Percentiles rank a stretch among this genome's conserved stretches.
Conservation (phyloP, 192 early-diverging fungal genomes). For the Rhizophagus sp. region DNA sequence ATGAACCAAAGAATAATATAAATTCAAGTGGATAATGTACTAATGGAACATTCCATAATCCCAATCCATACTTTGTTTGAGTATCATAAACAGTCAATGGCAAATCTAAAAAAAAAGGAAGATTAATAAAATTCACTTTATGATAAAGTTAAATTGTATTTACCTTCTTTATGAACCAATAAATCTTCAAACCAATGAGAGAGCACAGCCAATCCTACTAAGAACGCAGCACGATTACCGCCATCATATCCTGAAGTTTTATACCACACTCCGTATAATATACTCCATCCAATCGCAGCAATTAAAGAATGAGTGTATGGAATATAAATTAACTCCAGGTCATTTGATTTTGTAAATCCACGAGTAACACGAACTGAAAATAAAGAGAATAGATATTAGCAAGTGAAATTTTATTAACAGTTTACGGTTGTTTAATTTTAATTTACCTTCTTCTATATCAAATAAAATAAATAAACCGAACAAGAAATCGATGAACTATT, state of each 20-base stretch:
- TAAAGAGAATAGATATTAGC: background rate
- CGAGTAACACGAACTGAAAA: background rate
- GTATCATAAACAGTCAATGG: background rate
- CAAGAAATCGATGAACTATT: slow-evolving; percentile 15
- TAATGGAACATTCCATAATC: slow-evolving; percentile 1
- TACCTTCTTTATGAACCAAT: slow-evolving; percentile 10
- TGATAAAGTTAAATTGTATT: background rate
- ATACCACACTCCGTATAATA: background rate
- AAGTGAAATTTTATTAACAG: no score
- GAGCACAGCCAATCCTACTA: background rate
- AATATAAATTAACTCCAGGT: background rate
- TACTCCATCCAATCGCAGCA: background rate
- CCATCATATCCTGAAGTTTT: background rate
- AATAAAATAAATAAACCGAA: background rate
- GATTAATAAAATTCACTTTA: no score
- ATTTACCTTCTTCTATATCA: slow-evolving; percentile 19
- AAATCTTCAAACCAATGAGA: slow-evolving; percentile 25
- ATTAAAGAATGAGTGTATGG: slow-evolving; percentile 18
- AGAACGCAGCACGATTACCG: background rate
- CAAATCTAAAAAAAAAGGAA: background rate
- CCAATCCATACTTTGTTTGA: background rate
- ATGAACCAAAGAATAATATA: background rate
- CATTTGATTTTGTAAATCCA: background rate
- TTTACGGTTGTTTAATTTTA: no score
- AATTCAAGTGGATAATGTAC: background rate